Evolutionary conservation across 805 yeast species (phyloP).

Genomic region (Ogataea pilisensis): DNA sequence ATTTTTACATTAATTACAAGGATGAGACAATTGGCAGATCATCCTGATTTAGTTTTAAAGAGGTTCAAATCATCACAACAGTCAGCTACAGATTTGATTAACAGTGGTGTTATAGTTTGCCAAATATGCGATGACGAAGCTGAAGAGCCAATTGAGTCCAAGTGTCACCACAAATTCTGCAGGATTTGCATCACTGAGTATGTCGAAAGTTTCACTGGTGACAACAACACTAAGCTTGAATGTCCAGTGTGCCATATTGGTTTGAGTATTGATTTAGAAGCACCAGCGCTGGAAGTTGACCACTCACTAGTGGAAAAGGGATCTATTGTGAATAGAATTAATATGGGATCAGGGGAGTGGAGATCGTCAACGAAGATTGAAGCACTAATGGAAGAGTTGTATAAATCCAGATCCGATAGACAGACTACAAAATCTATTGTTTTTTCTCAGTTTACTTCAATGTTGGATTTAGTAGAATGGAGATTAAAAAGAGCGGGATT

Average conservation of each 20-base stretch:
- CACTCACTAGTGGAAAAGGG: slow-evolving; percentile 53
- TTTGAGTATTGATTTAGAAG: slow-evolving; percentile 82
- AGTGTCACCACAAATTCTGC: slow-evolving; percentile 92
- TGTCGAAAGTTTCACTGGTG: slow-evolving; percentile 72
- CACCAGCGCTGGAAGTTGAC: slow-evolving; percentile 76
- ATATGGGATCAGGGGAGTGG: slow-evolving; percentile 80
- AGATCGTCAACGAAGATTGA: slow-evolving; percentile 94
- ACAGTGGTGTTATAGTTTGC: slow-evolving; percentile 64
- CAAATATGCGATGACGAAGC: slow-evolving; percentile 97
- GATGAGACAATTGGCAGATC: slow-evolving; percentile 98
- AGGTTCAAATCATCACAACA: slow-evolving; percentile 42
- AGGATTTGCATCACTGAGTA: slow-evolving; percentile 90
- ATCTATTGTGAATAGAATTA: slow-evolving; percentile 81
- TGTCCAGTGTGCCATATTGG: slow-evolving; percentile 98
- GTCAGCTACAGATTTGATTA: slow-evolving; percentile 28
- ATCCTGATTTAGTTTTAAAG: slow-evolving; percentile 90
- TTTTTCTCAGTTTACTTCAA: slow-evolving; percentile 93
- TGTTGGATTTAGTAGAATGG: slow-evolving; percentile 97
- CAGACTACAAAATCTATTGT: slow-evolving; percentile 94
- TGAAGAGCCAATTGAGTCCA: slow-evolving; percentile 92
- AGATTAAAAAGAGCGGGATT: slow-evolving; percentile 92
- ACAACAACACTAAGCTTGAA: slow-evolving; percentile 48
- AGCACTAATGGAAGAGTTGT: slow-evolving; percentile 90
- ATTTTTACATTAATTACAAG: slow-evolving; percentile 93
- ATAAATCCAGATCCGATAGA: slow-evolving; percentile 77